Evolutionary conservation across 2,329 filamentous ascomycete genomes (phyloP).

Genomic region (Fusarium sambucinum): DNA sequence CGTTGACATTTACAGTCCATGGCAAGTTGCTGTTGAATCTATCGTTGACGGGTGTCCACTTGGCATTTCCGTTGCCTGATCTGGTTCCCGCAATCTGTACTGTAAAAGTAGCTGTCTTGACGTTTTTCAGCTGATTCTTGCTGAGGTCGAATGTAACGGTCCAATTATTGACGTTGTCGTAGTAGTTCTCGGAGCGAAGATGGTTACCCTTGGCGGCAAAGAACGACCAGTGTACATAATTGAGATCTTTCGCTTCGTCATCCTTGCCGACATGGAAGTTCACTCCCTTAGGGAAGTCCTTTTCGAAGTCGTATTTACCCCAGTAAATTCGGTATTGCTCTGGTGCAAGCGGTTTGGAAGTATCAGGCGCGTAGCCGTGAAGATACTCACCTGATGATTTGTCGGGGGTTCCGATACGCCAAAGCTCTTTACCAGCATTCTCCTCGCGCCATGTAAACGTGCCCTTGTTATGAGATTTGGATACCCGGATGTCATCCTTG

Average conservation of each 20-base stretch:
- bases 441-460: constrained; percentile 34
- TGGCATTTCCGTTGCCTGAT: constrained; percentile 35
- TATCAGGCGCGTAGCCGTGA: constrained; percentile 65
- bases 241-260: constrained; percentile 62
- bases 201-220: constrained; percentile 67
- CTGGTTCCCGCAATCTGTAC: constrained; percentile 33
- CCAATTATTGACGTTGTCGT: constrained; percentile 67
- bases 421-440: constrained; percentile 27
- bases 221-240: constrained; percentile 74
- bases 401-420: constrained; percentile 53
- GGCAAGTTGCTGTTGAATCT: constrained; percentile 25
- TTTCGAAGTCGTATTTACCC: constrained; percentile 67
- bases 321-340: constrained; percentile 70
- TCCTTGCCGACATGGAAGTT: constrained; percentile 66
- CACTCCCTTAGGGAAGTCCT: constrained; percentile 69
- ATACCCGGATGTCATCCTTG: constrained; percentile 57
- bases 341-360: constrained; percentile 61
- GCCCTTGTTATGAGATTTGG: background rate
- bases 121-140: constrained; percentile 44
- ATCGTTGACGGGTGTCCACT: constrained; percentile 33
- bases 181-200: constrained; percentile 55
- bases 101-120: constrained; percentile 52
- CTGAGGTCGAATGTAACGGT: constrained; percentile 64
- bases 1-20: constrained; percentile 53
- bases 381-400: constrained; percentile 69